Base-by-base conservation (phyloP, 148 eudicot species). In the Camellia granthamiana region DNA sequence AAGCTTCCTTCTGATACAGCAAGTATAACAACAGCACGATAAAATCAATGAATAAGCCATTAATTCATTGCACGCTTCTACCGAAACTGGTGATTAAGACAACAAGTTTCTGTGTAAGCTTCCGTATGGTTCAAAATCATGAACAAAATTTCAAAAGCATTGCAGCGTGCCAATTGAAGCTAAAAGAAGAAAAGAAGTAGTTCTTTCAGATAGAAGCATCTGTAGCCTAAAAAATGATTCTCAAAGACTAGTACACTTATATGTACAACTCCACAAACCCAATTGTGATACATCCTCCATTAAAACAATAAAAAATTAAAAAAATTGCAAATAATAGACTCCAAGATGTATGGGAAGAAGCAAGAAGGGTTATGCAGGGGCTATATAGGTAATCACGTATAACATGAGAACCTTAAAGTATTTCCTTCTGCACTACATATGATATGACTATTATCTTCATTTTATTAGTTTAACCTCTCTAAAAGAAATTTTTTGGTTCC, bases 11-110 rank as follows among this genome's bases (percentile, higher is more conserved):
- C 98, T 89, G 86, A 97, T 82, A 77, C 97, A 92, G 84, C 98
- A 97, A 77, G 98, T 97, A 84, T 97, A 97, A 86, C 99, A 97
- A 84, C 97, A 97, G 88, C 99, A 97, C 7, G 99, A 97, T 85
- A 97, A 76, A 84, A 97, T 84, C 84, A 97, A 82, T 14, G 99
- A 94, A 89, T 97, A 97, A 66, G 97, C 97, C 91, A 91, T 81
- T 79, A 97, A 77, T 76, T 94, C 97, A 47, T 91, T 94, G 78
- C 98, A 97, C 74, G 93, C 93, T 77, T 90, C 97, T 69, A 85
- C 93, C 14, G 99, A 83, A 87, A 98, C 99, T 97, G 95, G 88
- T 82, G 38, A 79, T 69, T 61, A 87, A 83, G 71, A 81, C 58
- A 74, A 11, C 42, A 74, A 86, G 43, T 44, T 15, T 47, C 43